phyloP scores from a whole-genome alignment of 345 rosid genomes.

The Murraya koenigii region DNA sequence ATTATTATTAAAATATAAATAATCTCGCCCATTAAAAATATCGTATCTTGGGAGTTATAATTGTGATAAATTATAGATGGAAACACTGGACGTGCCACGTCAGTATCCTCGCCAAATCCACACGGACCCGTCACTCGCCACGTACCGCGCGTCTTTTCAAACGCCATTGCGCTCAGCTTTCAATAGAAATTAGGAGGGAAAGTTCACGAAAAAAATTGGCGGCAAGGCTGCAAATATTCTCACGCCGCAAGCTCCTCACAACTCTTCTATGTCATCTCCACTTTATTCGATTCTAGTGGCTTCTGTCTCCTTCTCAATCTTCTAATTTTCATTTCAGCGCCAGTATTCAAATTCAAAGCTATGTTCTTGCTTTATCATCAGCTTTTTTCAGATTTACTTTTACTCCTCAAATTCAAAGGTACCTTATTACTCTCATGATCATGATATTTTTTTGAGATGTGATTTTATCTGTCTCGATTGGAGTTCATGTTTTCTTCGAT shows the following conservation, averaged over 20 bases:
- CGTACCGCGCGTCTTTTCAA: slow-evolving; percentile 3
- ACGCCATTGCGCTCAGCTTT: not conserved
- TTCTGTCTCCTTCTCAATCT: not conserved
- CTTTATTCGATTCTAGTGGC: not conserved
- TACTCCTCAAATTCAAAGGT: no score
- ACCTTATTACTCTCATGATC: no score
- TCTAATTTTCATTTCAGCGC: not conserved
- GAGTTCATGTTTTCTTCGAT: not conserved
- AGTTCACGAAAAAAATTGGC: slow-evolving; percentile 7
- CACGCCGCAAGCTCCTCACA: not conserved
- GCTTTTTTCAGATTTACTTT: no score
- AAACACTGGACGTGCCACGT: not conserved
- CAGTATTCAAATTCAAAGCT: not conserved
- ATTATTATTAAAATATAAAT: no score
- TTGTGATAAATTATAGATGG: not conserved
- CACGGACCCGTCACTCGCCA: not conserved
- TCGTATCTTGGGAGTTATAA: no score
- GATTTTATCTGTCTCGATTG: not conserved
- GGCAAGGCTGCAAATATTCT: slow-evolving; percentile 15
- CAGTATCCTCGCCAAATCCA: not conserved
- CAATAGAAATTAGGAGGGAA: slow-evolving; percentile 24
- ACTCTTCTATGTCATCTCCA: not conserved
- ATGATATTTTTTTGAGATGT: not conserved
- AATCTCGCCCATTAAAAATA: no score
- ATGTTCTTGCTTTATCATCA: not conserved